Evolutionary conservation across 768 basidiomycete genomes (phyloP), one percentile per base, ranked within the genome.

Genomic region (Pholiota conissans): DNA sequence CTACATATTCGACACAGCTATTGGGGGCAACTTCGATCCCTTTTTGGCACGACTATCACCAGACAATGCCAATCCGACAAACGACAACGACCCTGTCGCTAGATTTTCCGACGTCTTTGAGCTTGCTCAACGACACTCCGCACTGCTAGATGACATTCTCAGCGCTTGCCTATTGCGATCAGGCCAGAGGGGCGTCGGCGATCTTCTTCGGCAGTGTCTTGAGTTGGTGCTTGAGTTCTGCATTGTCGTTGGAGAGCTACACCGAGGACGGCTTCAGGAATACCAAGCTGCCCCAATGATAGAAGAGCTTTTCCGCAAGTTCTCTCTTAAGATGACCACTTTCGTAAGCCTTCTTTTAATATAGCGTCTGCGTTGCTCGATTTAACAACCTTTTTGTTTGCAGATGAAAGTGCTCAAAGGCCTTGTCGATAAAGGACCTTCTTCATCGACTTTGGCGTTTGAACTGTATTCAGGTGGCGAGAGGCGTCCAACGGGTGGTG

Each of bases 1-100:
- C 30, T 93, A 95, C 62, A 76, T 93, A 20, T 87, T 87, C 54
- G 91, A 93, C 68, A 84, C 83, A n/a, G 93, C 85, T 2, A 92
- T 96, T 56, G 82, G 85, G 11, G 84, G 84, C 27, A 88, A 90
- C 65, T 90, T 92, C 61, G 84, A 87, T 58, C 76, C 81, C 1
- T 93, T 95, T 73, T 68, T 91, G 34, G 69, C 69, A 9, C 75
- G 72, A 6, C 65, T 79, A 30, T 68, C 68, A 32, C 64, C 68
- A 26, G 56, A 50, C n/a, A n/a, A n/a, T n/a, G n/a, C n/a, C n/a
- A n/a, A n/a, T n/a, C 11, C 42, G 18, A 20, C 13, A 5, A 54
- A 54, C 27, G 20, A 18, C 27, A 20, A 22, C 28, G 54, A 34
- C 16, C 56, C 48, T 22, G 32, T 35, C 27, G 16, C 30, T 45